phyloP scores from a whole-genome alignment of 2,329 filamentous ascomycete species.

The Ceratocystis colombiana region DNA sequence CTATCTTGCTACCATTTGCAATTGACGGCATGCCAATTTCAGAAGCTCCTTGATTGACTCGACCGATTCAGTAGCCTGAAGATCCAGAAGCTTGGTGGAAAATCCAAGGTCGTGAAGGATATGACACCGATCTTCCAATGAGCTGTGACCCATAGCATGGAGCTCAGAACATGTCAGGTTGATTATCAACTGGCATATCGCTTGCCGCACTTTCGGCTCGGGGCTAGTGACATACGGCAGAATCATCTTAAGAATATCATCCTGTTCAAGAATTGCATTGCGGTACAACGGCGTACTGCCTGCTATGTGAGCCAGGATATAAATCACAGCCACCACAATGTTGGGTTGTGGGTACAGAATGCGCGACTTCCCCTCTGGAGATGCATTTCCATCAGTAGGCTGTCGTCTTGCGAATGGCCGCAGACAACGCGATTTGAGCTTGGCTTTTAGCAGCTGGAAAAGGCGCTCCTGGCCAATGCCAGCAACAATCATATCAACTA shows the following conservation, averaged over 20 bases:
- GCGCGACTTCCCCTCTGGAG: constrained; percentile 35
- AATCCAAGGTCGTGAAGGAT: constrained; percentile 66
- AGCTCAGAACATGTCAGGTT: constrained; percentile 82
- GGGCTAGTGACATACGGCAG: constrained; percentile 63
- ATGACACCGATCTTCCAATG: constrained; percentile 51
- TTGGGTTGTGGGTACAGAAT: constrained; percentile 52
- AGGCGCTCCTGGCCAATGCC: constrained; percentile 66
- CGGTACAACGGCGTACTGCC: constrained; percentile 71
- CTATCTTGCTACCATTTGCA: neutral
- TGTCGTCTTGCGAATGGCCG: constrained; percentile 43
- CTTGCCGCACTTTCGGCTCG: constrained; percentile 62
- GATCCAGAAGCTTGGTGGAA: constrained; percentile 50
- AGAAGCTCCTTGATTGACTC: constrained; percentile 75
- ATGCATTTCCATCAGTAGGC: constrained; percentile 26
- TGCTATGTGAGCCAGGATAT: constrained; percentile 78
- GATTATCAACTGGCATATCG: constrained; percentile 72
- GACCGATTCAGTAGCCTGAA: constrained; percentile 58
- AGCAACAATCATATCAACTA: constrained; percentile 76
- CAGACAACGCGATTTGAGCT: constrained; percentile 55
- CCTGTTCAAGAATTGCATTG: constrained; percentile 66
- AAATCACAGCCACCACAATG: constrained; percentile 68
- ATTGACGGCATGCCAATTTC: constrained; percentile 49
- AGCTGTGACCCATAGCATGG: constrained; percentile 45
- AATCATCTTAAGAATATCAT: constrained; percentile 61
- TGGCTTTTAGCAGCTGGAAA: constrained; percentile 70